These are phyloP conservation scores for Saccharomycopsis sp. DNA, from an alignment of 805 yeast genomes.

Conservation along the genomic window DNA sequence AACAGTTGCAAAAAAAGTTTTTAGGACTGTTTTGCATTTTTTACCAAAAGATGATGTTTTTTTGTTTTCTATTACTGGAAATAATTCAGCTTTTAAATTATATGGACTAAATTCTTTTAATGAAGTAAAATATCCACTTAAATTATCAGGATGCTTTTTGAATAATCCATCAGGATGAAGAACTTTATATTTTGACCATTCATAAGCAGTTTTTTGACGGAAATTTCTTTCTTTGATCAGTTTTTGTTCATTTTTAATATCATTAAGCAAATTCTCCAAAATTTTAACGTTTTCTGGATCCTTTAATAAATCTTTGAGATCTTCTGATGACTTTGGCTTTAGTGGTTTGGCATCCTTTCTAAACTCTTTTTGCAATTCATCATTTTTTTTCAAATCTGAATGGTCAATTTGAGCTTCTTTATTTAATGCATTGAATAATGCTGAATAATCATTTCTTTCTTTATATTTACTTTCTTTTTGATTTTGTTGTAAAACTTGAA, in stretches of 20 bases:
- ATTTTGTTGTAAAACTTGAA: too few relatives aligned
- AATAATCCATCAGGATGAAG: slow-evolving; percentile 9
- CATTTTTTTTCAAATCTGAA: too few relatives aligned
- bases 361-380: too few relatives aligned
- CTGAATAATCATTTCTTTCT: too few relatives aligned
- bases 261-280: slow-evolving; percentile 12
- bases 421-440: too few relatives aligned
- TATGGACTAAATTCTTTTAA: not conserved
- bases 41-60: not conserved
- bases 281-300: slow-evolving; percentile 13
- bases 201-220: slow-evolving; percentile 13
- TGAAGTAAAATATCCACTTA: slow-evolving; percentile 6
- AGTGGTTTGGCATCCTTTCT: too few relatives aligned
- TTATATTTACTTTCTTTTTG: too few relatives aligned
- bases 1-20: not conserved
- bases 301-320: slow-evolving; percentile 9
- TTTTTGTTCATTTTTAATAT: slow-evolving; percentile 12
- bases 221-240: slow-evolving; percentile 8
- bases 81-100: not conserved
- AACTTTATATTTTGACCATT: slow-evolving; percentile 16
- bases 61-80: not conserved
- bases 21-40: not conserved
- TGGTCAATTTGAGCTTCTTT: too few relatives aligned
- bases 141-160: not conserved
- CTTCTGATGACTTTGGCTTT: not conserved